phyloP scores from a whole-genome alignment of 305 asterid species.

The Striga hermonthica region DNA sequence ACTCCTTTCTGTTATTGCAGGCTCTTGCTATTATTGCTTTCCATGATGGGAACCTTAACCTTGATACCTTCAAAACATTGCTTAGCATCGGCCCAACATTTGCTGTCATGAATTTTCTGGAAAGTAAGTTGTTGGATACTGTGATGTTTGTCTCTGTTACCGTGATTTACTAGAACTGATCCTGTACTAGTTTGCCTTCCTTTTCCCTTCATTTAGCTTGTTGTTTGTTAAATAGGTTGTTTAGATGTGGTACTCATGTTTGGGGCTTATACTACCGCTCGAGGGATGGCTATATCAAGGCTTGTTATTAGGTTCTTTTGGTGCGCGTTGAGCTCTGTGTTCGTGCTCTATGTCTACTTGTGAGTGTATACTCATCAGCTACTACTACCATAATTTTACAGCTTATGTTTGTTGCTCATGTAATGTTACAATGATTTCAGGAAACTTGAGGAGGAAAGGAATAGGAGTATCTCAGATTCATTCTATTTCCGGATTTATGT shows the following conservation, averaged over 20 bases:
- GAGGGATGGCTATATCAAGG: conserved; percentile 98
- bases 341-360: conserved; percentile 73
- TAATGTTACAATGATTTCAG: conserved; percentile 44
- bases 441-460: conserved; percentile 72
- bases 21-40: conserved; percentile 86
- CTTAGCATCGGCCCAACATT: conserved; percentile 92
- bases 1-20: conserved; percentile 40
- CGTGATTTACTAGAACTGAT: conserved; percentile 10
- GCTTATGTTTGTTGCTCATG: conserved; percentile 34
- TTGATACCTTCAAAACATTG: conserved; percentile 60
- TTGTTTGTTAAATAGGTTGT: conserved; percentile 50
- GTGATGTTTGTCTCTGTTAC: conserved; percentile 26
- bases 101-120: conserved; percentile 82
- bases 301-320: conserved; percentile 90
- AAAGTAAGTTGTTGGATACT: conserved; percentile 58
- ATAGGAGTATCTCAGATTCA: conserved; percentile 53
- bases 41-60: conserved; percentile 60
- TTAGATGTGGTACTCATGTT: conserved; percentile 86
- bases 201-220: conserved; percentile 32
- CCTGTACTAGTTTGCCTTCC: conserved; percentile 27
- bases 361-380: conserved; percentile 42
- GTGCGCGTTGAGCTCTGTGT: conserved; percentile 72
- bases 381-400: conserved; percentile 3
- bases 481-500: conserved; percentile 85
- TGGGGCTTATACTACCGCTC: conserved; percentile 93